phyloP scores from a whole-genome alignment of 78 protist genomes.

The Protostelium mycophagum region DNA sequence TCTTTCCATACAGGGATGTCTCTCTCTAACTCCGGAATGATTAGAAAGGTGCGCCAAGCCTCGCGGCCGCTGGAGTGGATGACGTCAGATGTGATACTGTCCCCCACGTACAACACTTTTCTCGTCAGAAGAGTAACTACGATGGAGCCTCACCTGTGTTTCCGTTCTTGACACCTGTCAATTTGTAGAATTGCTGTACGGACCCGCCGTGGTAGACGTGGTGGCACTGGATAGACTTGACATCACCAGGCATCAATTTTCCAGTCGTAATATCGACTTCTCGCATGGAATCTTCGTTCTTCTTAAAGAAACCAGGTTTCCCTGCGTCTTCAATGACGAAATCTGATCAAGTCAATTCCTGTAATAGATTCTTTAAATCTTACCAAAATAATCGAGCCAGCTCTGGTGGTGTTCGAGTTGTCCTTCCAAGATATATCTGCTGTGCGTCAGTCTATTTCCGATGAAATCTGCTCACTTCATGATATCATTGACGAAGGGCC shows the following conservation, averaged over 20 bases:
- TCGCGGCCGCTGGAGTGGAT: not conserved
- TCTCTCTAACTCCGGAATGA: not conserved
- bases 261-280: not conserved
- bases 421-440: not conserved
- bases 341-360: not conserved
- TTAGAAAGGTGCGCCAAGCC: not conserved
- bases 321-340: not conserved
- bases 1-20: not conserved
- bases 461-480: not conserved
- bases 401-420: not conserved
- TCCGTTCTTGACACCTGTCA: not conserved
- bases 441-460: not conserved
- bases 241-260: not conserved
- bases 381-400: not conserved
- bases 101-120: not conserved
- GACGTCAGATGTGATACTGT: not conserved
- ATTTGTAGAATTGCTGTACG: not conserved
- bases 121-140: no score
- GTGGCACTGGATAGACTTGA: not conserved
- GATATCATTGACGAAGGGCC: not conserved
- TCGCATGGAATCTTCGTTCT: not conserved
- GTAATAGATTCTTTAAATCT: not conserved
- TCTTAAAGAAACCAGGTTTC: not conserved
- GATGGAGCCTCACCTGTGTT: not conserved
- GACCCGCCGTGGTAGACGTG: not conserved